A percentile compares a stretch with the other conserved stretches of the same genome.
Conservation (phyloP, 352 stramenopile genomes). For the Phytophthora litchii region DNA sequence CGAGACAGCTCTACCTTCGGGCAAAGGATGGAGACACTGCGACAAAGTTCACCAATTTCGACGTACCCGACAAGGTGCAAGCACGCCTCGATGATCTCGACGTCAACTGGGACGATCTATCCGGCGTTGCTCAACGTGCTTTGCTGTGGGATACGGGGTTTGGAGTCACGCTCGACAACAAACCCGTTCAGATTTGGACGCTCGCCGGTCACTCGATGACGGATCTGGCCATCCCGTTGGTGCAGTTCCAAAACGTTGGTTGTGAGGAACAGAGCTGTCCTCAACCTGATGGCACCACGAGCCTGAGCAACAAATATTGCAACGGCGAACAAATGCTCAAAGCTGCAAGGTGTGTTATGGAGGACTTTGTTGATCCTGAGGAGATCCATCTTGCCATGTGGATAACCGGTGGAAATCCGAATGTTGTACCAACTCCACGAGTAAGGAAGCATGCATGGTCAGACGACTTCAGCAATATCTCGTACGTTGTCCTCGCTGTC, state of each 20-base stretch:
- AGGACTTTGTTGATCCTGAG: slow-evolving; percentile 9
- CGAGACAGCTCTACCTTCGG: slow-evolving; percentile 31
- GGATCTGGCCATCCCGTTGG: slow-evolving; percentile 17
- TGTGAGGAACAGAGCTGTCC: slow-evolving; percentile 14
- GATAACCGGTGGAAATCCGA: slow-evolving; percentile 21
- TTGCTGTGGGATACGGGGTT: slow-evolving; percentile 34
- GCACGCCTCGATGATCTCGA: neutral
- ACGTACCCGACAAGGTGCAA: slow-evolving; percentile 2
- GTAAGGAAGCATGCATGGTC: slow-evolving; percentile 21
- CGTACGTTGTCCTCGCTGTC: slow-evolving; percentile 21
- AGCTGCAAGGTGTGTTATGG: slow-evolving; percentile 23
- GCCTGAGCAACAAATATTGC: slow-evolving; percentile 15
- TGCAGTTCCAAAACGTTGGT: slow-evolving; percentile 8
- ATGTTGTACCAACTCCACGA: slow-evolving; percentile 6
- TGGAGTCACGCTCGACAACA: neutral
- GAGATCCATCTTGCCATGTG: slow-evolving; percentile 19
- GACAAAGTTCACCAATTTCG: neutral
- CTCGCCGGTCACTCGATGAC: slow-evolving; percentile 16
- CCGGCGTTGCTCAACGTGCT: slow-evolving; percentile 24
- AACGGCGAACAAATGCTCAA: slow-evolving; percentile 24
- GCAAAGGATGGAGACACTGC: slow-evolving; percentile 8
- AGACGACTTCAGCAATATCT: slow-evolving; percentile 5
- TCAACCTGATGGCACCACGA: slow-evolving; percentile 15
- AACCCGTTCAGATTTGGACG: slow-evolving; percentile 25
- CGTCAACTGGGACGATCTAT: slow-evolving; percentile 8